A percentile compares a stretch with the other conserved stretches of the same genome.
These are phyloP conservation scores for Graphilbum sp. DNA, from an alignment of 2,329 filamentous ascomycete species.

Conservation along the genomic window DNA sequence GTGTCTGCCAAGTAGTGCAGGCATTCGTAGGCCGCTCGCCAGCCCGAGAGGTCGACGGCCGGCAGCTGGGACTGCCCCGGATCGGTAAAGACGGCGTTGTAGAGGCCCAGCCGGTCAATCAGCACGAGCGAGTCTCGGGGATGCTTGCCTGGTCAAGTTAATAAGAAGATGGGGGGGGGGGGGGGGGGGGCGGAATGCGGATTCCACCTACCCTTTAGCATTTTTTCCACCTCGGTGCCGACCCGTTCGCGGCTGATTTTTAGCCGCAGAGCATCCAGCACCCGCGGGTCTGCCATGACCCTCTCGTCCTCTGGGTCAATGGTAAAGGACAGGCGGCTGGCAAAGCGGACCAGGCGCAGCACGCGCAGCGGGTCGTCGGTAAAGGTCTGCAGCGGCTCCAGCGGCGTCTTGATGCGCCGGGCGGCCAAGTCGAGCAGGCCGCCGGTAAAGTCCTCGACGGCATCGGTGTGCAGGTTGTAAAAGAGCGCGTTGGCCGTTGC, in stretches of 20 bases:
- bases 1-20: slow-evolving; percentile 34
- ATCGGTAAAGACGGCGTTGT: slow-evolving; percentile 58
- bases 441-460: slow-evolving; percentile 72
- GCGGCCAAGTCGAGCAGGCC: slow-evolving; percentile 60
- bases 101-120: slow-evolving; percentile 51
- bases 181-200: too few species aligned
- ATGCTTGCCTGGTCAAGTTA: slow-evolving; percentile 29
- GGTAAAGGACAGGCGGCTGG: slow-evolving; percentile 62
- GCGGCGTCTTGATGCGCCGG: slow-evolving; percentile 64
- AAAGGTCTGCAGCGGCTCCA: slow-evolving; percentile 83
- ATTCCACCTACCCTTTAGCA: slow-evolving; percentile 58
- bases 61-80: slow-evolving; percentile 36
- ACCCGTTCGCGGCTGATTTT: slow-evolving; percentile 92
- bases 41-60: slow-evolving; percentile 40
- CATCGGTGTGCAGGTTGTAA: slow-evolving; percentile 70
- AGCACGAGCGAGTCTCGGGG: slow-evolving; percentile 46
- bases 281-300: slow-evolving; percentile 65
- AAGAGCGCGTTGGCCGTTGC: slow-evolving; percentile 93
- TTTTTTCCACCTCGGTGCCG: slow-evolving; percentile 78
- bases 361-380: slow-evolving; percentile 85
- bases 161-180: too few species aligned
- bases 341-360: slow-evolving; percentile 75
- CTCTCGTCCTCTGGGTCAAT: slow-evolving; percentile 55
- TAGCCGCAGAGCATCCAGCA: slow-evolving; percentile 58
- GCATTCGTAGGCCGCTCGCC: slow-evolving; percentile 47